phyloP scores from a whole-genome alignment of 2,329 filamentous ascomycete species.

The Hymenoscyphus infarciens region DNA sequence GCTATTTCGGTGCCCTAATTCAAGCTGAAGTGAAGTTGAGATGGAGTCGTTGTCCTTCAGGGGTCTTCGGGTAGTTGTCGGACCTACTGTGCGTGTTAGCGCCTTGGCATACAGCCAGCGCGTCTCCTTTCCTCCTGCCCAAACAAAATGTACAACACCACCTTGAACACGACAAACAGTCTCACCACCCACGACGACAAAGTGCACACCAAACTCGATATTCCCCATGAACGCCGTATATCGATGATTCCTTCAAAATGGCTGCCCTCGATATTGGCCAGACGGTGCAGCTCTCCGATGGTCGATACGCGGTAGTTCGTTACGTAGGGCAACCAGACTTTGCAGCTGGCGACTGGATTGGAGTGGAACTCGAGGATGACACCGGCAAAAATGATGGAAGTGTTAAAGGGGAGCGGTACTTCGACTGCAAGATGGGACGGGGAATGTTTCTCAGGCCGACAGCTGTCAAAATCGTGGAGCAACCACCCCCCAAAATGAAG shows the following conservation, averaged over 20 bases:
- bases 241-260: constrained; percentile 41
- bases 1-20: no score
- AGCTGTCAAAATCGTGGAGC: constrained; percentile 58
- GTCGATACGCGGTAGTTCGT: constrained; percentile 71
- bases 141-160: constrained; percentile 3
- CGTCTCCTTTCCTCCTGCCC: not conserved
- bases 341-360: constrained; percentile 80
- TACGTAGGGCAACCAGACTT: constrained; percentile 80
- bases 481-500: constrained; percentile 40
- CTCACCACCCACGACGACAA: not conserved
- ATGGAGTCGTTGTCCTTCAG: no score
- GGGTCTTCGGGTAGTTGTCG: not conserved
- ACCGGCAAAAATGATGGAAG: constrained; percentile 92
- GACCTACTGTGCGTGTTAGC: not conserved
- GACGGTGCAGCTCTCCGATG: constrained; percentile 69
- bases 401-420: constrained; percentile 84
- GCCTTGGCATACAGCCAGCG: not conserved
- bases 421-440: constrained; percentile 71
- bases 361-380: constrained; percentile 78
- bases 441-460: constrained; percentile 82
- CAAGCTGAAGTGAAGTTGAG: not conserved
- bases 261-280: constrained; percentile 50
- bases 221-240: not conserved
- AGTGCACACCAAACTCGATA: not conserved
- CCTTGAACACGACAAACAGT: not conserved